Evolutionary conservation across 306 rosid species (phyloP).

Genomic region (Boehmeria nivea): DNA sequence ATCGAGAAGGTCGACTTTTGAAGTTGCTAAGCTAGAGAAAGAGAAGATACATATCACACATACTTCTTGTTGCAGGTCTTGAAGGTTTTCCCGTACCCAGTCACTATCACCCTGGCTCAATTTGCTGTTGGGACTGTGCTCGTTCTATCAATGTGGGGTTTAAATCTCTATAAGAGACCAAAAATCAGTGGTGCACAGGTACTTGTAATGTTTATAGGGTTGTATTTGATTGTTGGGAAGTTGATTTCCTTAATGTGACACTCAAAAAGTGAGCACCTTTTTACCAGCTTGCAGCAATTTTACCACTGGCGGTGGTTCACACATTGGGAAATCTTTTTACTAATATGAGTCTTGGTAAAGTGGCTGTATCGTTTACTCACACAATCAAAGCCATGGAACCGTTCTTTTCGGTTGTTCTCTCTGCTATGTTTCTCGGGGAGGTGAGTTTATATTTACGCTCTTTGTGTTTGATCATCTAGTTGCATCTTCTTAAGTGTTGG

Average conservation of each 20-base stretch:
- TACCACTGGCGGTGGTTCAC: constrained; percentile 81
- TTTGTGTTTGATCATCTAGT: not conserved
- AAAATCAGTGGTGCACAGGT: constrained; percentile 69
- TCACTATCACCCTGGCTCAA: constrained; percentile 62
- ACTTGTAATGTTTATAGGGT: not conserved
- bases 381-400: constrained; percentile 96
- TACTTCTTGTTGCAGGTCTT: constrained; percentile 52
- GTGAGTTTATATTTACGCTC: constrained; percentile 26
- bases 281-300: constrained; percentile 68
- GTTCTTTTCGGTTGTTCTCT: constrained; percentile 81
- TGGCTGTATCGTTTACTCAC: constrained; percentile 94
- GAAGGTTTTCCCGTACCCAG: constrained; percentile 66
- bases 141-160: constrained; percentile 71
- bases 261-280: too few species aligned
- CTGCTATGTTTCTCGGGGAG: constrained; percentile 94
- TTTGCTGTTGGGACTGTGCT: constrained; percentile 66
- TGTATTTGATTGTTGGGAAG: too few species aligned
- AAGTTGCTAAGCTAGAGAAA: not conserved
- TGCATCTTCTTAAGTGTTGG: not conserved
- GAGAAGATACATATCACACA: too few species aligned
- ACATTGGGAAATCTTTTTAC: constrained; percentile 85
- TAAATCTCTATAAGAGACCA: constrained; percentile 73
- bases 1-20: too few species aligned
- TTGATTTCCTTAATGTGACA: too few species aligned
- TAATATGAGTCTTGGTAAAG: constrained; percentile 95